These are phyloP conservation scores for Pholiota conissans DNA, from an alignment of 768 basidiomycete species.

Conservation along the genomic window DNA sequence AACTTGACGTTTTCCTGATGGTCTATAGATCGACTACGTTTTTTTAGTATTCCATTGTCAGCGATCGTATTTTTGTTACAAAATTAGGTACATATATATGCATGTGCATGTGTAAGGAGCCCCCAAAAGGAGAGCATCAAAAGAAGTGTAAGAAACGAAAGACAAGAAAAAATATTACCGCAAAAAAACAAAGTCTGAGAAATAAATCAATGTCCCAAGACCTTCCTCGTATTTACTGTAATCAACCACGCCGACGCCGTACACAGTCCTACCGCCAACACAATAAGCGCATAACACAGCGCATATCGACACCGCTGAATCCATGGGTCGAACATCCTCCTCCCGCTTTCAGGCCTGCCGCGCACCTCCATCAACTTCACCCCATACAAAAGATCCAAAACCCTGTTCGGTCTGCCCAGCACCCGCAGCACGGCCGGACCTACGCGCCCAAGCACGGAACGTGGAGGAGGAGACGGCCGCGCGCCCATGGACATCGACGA, in stretches of 20 bases:
- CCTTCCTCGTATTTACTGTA: constrained; percentile 38
- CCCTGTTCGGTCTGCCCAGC: constrained; percentile 43
- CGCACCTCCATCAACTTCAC: constrained; percentile 42
- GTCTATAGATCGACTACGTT: too few species aligned
- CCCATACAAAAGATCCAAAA: constrained; percentile 45
- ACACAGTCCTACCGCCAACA: constrained; percentile 40
- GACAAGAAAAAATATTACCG: neutral
- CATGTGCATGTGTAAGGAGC: neutral
- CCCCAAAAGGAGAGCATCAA: too few species aligned
- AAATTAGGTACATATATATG: neutral
- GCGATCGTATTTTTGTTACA: neutral
- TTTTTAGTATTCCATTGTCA: too few species aligned
- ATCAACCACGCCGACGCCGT: constrained; percentile 41
- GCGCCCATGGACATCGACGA: constrained; percentile 10
- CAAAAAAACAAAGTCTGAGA: neutral
- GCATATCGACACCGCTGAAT: constrained; percentile 58
- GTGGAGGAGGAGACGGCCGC: constrained; percentile 8
- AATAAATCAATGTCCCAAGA: constrained; percentile 15
- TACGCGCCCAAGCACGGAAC: constrained; percentile 4
- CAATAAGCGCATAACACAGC: constrained; percentile 51
- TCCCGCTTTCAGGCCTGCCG: constrained; percentile 42
- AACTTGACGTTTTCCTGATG: too few species aligned
- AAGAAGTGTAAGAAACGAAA: neutral
- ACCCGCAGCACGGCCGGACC: constrained; percentile 24
- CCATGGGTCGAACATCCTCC: constrained; percentile 59